Base-by-base conservation (phyloP, 192 early-diverging fungal species). In the Umbelopsis isabellina region DNA sequence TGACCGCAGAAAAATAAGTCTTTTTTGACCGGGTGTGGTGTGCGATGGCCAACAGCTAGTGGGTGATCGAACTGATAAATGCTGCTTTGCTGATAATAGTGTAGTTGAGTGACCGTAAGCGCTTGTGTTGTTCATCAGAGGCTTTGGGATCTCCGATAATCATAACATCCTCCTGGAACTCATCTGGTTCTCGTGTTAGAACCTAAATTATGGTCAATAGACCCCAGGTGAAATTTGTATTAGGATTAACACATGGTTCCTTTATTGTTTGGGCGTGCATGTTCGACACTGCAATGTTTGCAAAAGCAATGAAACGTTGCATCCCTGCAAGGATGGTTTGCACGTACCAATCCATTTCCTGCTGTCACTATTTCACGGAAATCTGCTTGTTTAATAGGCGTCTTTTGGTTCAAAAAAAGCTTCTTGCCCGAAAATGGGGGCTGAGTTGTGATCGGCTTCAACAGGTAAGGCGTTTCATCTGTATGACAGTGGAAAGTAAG, bases 401-500 rank as follows among this genome's bases (percentile, higher is more conserved):
- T 25, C n/a, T 61, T 27, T 22, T 61, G 27, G 30, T 13, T 18
- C 13, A 37, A 30, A 7, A 61, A 61, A 37, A 61, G 11, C 37
- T 25, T 10, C 30, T 61, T 61, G 55, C 30, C 30, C 8, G 16
- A 30, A 16, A 61, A 61, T 18, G 33, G 27, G 16, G 55, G 55
- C 18, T 61, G 55, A 27, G 55, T 13, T 27, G 30, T 30, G 27
- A 61, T 16, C 23, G 55, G 55, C 25, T 30, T 61, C 13, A 61
- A 13, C 55, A 61, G 30, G 30, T 61, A 61, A 35, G 55, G 55
- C 55, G 55, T 61, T 61, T 61, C 55, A 61, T 61, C 55, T 61
- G 55, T 61, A 30, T 61, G 55, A 61, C 55, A 61, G 33, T 61
- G 27, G 33, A 61, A 25, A 30, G 27, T 41, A 41, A 41, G 37